Evolutionary conservation across 2,329 filamentous ascomycete genomes (phyloP).

Genomic region (Hypoxylon sp.): DNA sequence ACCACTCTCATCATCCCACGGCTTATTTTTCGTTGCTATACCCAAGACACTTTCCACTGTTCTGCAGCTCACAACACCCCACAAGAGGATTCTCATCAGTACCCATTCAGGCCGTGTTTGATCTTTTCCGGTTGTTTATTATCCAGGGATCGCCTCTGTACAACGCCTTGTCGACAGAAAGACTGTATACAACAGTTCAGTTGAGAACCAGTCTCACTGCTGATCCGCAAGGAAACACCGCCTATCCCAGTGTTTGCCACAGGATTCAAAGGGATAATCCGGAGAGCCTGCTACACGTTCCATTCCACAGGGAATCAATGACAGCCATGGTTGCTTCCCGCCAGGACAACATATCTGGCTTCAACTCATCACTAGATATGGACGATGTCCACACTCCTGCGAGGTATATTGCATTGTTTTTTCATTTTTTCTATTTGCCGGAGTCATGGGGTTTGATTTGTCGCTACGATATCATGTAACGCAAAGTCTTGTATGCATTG

Average conservation of each 20-base stretch:
- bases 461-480: slow-evolving; percentile 48
- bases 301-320: slow-evolving; percentile 62
- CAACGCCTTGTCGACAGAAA: slow-evolving; percentile 48
- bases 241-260: slow-evolving; percentile 54
- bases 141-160: slow-evolving; percentile 48
- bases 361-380: slow-evolving; percentile 67
- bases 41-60: slow-evolving; percentile 43
- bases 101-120: slow-evolving; percentile 47
- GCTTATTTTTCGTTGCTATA: slow-evolving; percentile 48
- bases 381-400: slow-evolving; percentile 73
- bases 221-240: slow-evolving; percentile 47
- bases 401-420: slow-evolving; percentile 73
- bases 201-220: slow-evolving; percentile 52
- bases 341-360: slow-evolving; percentile 67
- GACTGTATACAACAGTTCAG: slow-evolving; percentile 41
- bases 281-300: slow-evolving; percentile 47
- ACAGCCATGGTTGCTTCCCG: slow-evolving; percentile 65
- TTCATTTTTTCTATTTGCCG: slow-evolving; percentile 60
- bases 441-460: slow-evolving; percentile 61
- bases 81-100: slow-evolving; percentile 40
- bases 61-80: slow-evolving; percentile 40
- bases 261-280: slow-evolving; percentile 57
- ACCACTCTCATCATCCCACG: slow-evolving; percentile 46
- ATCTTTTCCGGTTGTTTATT: slow-evolving; percentile 47
- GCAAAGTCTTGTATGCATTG: slow-evolving; percentile 53